phyloP scores from a whole-genome alignment of 139 green algal genomes.

The Chlamydomonas applanata region DNA sequence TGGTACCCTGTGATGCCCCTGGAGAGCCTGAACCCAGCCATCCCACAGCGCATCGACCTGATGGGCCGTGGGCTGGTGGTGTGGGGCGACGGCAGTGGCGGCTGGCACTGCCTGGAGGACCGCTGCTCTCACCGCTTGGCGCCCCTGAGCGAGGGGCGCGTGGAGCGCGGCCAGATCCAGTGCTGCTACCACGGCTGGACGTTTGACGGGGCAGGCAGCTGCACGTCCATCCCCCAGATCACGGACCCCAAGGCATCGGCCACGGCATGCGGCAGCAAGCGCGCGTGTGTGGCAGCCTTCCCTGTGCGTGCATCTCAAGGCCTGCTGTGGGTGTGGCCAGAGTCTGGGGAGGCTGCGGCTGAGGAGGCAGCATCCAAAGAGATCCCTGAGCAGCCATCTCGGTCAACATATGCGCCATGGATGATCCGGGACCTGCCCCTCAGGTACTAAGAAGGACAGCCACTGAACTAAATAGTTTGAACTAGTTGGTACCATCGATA shows the following conservation, averaged over 20 bases:
- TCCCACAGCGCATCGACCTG: conserved; percentile 12
- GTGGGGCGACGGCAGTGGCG: conserved; percentile 28
- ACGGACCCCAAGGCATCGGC: conserved; percentile 2
- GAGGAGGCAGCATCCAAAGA: not conserved
- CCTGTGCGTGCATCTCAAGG: conserved; percentile 11
- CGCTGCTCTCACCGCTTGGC: conserved; percentile 45
- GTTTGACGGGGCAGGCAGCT: conserved; percentile 34
- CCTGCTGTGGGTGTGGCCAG: conserved; percentile 27
- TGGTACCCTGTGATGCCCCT: not conserved
- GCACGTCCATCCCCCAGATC: conserved; percentile 27
- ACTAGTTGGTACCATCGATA: not conserved
- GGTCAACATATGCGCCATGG: not conserved
- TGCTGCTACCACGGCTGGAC: conserved; percentile 46
- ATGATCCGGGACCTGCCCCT: conserved; percentile 13
- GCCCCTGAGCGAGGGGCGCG: conserved; percentile 31
- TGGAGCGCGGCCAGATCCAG: conserved; percentile 37
- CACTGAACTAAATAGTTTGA: not conserved
- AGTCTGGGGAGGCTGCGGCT: not conserved
- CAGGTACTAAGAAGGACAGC: too few relatives aligned
- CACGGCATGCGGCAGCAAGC: conserved; percentile 18
- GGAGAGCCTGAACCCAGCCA: too few relatives aligned
- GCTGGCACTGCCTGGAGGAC: conserved; percentile 37
- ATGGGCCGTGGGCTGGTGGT: conserved; percentile 37
- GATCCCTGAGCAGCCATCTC: not conserved
- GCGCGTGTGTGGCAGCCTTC: conserved; percentile 18